Conservation (phyloP, 257 asterid genomes). For the Capsicum rhomboideum region DNA sequence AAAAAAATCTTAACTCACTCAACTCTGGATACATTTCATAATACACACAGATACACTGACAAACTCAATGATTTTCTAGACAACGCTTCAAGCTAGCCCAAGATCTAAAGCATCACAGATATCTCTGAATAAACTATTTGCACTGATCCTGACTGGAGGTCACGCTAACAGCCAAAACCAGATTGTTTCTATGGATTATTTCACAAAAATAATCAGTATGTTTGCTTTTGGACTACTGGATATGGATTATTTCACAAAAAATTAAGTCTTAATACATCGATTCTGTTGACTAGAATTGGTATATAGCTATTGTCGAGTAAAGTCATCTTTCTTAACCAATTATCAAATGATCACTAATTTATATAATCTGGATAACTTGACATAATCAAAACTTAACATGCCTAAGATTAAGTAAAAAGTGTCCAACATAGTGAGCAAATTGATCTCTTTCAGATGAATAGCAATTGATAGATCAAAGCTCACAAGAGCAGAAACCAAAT, state of each 20-base stretch:
- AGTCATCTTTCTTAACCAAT: background rate
- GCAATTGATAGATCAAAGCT: background rate
- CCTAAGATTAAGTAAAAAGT: background rate
- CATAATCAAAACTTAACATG: background rate
- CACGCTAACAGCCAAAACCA: background rate
- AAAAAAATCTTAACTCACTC: slow-evolving; percentile 10
- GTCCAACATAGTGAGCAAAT: background rate
- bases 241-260: background rate
- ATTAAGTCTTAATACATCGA: background rate
- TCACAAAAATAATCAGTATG: background rate
- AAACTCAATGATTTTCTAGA: background rate
- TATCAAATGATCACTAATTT: background rate
- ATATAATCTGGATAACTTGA: background rate
- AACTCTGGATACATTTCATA: background rate
- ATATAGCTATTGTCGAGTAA: background rate
- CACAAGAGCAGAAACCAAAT: background rate
- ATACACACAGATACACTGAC: background rate
- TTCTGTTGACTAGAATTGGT: background rate
- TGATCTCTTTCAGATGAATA: background rate
- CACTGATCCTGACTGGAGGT: background rate
- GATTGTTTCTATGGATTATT: background rate
- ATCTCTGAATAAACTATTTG: background rate
- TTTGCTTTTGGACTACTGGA: background rate
- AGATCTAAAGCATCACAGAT: background rate
- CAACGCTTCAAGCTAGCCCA: background rate